Conservation (phyloP, 371 early-diverging fungal species). For the Mucor saturninus region DNA sequence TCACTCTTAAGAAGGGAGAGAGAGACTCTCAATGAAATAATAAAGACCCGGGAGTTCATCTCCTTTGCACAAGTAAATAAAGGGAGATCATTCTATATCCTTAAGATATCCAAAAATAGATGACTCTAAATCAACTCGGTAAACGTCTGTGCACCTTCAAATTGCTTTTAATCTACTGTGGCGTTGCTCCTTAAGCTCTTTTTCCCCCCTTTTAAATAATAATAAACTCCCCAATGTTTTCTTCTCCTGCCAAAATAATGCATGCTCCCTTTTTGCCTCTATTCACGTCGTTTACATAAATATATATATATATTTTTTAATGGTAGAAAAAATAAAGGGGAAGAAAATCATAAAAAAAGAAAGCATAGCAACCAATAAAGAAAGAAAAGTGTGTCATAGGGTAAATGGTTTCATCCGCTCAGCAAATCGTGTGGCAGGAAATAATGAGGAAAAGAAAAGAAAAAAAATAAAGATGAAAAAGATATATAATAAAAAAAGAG, state of each 20-base stretch:
- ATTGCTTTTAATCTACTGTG: too few relatives aligned
- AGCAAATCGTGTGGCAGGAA: not conserved
- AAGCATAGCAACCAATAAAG: not conserved
- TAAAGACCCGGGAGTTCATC: too few relatives aligned
- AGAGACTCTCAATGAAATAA: too few relatives aligned
- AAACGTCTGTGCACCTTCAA: too few relatives aligned
- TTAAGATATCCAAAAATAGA: too few relatives aligned
- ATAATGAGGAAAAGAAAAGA: not conserved
- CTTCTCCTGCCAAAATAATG: not conserved
- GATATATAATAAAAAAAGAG: not conserved
- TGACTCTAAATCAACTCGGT: too few relatives aligned
- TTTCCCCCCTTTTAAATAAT: not conserved
- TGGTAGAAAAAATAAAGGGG: not conserved
- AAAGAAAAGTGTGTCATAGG: not conserved
- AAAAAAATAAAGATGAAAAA: not conserved
- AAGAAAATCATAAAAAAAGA: not conserved
- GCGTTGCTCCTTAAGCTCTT: too few relatives aligned
- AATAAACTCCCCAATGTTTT: not conserved
- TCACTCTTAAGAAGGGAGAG: too few relatives aligned
- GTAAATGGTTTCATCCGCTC: not conserved
- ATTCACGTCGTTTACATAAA: not conserved
- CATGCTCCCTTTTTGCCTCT: slow-evolving; percentile 3
- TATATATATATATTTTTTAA: slow-evolving; percentile 1
- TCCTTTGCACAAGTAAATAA: too few relatives aligned
- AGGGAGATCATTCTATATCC: too few relatives aligned